Base-by-base conservation (phyloP, 2,329 filamentous ascomycete species). In the Cordyceps fumosorosea region DNA sequence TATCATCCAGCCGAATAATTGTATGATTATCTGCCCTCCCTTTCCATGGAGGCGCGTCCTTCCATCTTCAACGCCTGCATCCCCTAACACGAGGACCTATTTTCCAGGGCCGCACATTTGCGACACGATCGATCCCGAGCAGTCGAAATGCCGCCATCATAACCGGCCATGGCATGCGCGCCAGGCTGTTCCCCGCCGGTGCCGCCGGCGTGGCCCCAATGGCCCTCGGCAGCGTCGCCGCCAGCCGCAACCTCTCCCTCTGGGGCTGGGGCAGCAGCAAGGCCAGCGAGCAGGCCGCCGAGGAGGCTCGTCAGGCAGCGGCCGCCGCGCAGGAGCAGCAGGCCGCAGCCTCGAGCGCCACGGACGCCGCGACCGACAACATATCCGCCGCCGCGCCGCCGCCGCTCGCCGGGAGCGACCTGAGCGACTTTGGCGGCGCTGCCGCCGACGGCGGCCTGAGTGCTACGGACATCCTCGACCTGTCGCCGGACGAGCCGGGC, bases 401-500 rank as follows among this genome's bases (percentile, higher is more conserved):
- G 3, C 40, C 58, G 58, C 26, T 64, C 67, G 56, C 64, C 67
- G 16, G 62, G 26, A 56, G 22, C 29, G 51, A 48, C 42, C 29
- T 72, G 40, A 51, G 73, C 66, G 73, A 75, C 66, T 67, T 77
- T 62, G 66, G 70, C 56, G 66, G 71, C 45, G 71, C 76, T 56
- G 67, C 70, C 66, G 67, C 76, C 56, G 67, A 70, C 66, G 67
- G 75, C 51, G 67, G 75, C 51, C 74, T 75, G 64, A 71, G 76
- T 56, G 72, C 74, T 55, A 70, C 74, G 62, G 76, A 80, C 60
- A 75, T 84, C 60, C 80, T 86, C 64, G 76, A 82, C 65, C 84
- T 91, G 65, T 50, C 59, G 11, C 85, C 89, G 42, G 89, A 93
- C 70, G 80, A 85, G 56, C 84, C 96, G 63, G 95, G 95, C 65